phyloP scores from a whole-genome alignment of 176 grass and related monocot genomes.

The Zoysia pacifica region DNA sequence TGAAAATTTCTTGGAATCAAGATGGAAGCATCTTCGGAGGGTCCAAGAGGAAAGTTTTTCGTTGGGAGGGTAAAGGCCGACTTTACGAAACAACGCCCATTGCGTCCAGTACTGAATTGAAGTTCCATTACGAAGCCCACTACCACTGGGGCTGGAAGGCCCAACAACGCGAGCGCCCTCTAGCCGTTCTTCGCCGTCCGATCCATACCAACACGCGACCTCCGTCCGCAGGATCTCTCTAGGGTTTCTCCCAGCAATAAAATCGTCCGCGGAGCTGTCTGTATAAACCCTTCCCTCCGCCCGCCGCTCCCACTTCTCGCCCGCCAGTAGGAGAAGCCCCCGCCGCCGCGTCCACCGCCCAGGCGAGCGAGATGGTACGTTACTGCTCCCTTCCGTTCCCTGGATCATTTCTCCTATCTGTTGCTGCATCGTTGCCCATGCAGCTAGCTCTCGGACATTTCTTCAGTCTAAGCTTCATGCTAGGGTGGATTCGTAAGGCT shows the following conservation, averaged over 20 bases:
- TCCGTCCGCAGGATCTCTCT: slow-evolving; percentile 18
- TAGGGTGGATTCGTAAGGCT: neutral
- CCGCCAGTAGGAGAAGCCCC: slow-evolving; percentile 21
- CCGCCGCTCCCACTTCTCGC: slow-evolving; percentile 1
- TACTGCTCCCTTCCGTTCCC: neutral
- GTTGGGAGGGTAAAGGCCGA: neutral
- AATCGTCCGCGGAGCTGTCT: neutral
- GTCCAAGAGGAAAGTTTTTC: neutral
- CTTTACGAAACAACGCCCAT: neutral
- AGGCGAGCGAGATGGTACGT: slow-evolving; percentile 55
- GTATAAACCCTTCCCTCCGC: slow-evolving; percentile 42
- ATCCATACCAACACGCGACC: neutral
- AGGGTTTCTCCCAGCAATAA: slow-evolving; percentile 49
- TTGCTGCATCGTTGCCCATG: neutral
- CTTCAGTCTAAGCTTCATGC: neutral
- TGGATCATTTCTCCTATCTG: neutral
- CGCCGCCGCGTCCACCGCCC: neutral
- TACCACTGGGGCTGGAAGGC: neutral
- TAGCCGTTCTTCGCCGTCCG: slow-evolving; percentile 39
- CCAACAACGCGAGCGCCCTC: neutral
- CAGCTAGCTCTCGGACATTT: neutral
- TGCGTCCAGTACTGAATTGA: neutral
- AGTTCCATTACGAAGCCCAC: neutral
- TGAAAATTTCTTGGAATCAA: no score
- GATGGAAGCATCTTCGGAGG: no score